Evolutionary conservation across 352 stramenopile genomes (phyloP), one percentile per base, ranked within the genome.

Genomic region (Thraustochytrium striatum): DNA sequence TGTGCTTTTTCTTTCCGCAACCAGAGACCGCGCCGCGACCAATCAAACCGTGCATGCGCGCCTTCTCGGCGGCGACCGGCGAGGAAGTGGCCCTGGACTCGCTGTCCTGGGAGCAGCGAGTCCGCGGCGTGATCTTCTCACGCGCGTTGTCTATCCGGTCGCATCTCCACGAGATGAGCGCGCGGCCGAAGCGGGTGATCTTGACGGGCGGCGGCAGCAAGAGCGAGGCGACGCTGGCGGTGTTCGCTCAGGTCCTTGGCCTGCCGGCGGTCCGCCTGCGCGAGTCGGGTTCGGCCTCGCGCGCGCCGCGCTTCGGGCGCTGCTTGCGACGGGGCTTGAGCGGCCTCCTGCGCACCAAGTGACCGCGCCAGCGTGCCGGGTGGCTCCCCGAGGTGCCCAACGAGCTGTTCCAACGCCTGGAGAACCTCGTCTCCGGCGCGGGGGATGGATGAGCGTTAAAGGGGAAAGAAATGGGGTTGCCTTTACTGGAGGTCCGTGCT

Each of bases 221-320:
- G 25, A 73, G 41, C 68, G 28, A 69, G 50, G 68, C 44, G 0
- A 72, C 73, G 9, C 28, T 35, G 11, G 57, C 70, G 25, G 43
- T 83, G 25, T 44, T 79, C 16, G 52, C 52, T 25, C 44, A 79
- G 47, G 78, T 83, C 2, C 32, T 83, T 0, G 78, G 55, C 38
- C 52, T 57, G 2, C 35, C 35, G 0, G 69, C 81, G 21, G 9
- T 65, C 9, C 33, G 3, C 32, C 43, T 25, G 28, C 21, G 61
- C 5, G 13, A 69, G 30, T 21, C 36, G n/a, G 72, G 78, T 57
- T 62, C 38, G 30, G 72, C 72, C n/a, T 69, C 57, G 30, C 38
- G 57, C 30, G 72, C 28, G 72, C 72, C 9, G 72, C 72, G 13
- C 39, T 72, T 35, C 43, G 53, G 32, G 72, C 72, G 7, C 57